Conservation (phyloP, 2,329 filamentous ascomycete genomes). For the Sporothrix luriei region DNA sequence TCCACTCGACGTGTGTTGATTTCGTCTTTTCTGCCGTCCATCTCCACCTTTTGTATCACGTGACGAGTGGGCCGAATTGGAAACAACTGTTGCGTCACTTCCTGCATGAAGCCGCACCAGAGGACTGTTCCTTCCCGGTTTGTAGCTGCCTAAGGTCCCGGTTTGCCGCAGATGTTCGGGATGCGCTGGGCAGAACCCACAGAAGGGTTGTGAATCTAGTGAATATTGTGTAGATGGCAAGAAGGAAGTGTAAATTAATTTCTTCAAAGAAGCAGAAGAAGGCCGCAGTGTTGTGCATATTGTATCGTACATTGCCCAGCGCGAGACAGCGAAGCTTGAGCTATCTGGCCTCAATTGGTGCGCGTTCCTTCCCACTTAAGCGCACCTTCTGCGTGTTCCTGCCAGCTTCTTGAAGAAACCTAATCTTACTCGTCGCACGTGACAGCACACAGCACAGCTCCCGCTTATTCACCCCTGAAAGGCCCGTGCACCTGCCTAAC, state of each 20-base stretch:
- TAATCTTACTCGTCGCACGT: conserved; percentile 31
- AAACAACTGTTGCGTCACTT: conserved; percentile 25
- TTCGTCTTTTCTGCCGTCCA: conserved; percentile 5
- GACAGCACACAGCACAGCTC: conserved; percentile 25
- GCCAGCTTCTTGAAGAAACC: conserved; percentile 14
- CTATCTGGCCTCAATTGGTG: conserved; percentile 25
- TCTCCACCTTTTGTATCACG: conserved; percentile 8
- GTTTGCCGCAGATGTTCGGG: conserved; percentile 16
- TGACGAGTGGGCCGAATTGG: neutral
- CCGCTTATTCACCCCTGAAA: conserved; percentile 34
- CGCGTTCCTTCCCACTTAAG: neutral
- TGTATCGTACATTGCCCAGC: neutral
- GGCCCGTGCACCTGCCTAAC: conserved; percentile 33
- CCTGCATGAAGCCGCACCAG: conserved; percentile 6
- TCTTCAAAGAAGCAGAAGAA: neutral
- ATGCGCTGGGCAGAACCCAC: conserved; percentile 14
- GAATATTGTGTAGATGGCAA: neutral
- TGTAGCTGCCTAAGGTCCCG: conserved; percentile 28
- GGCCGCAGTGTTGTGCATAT: neutral
- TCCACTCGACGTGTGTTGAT: neutral
- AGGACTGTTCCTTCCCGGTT: conserved; percentile 6
- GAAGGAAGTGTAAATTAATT: neutral
- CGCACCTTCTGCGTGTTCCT: conserved; percentile 28
- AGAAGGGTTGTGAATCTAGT: neutral
- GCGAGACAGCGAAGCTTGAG: conserved; percentile 17